Evolutionary conservation across 768 basidiomycete genomes (phyloP).

Genomic region (Lentinula sp.): DNA sequence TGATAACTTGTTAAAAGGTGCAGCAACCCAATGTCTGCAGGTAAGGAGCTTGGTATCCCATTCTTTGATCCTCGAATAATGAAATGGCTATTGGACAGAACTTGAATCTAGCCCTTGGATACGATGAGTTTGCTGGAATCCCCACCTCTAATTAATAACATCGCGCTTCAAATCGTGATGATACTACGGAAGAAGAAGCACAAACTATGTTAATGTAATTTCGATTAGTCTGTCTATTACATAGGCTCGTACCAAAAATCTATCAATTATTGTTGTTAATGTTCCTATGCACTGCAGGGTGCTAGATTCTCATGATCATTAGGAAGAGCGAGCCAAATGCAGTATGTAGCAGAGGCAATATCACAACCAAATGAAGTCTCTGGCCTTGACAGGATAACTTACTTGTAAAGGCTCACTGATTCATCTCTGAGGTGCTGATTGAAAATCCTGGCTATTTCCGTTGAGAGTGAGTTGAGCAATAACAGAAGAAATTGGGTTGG

Average conservation of each 20-base stretch:
- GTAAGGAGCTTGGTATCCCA: conserved; percentile 32
- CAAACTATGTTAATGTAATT: not conserved
- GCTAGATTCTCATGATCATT: no score
- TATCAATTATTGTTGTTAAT: no score
- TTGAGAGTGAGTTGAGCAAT: no score
- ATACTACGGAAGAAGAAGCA: not conserved
- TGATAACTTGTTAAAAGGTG: conserved; percentile 96
- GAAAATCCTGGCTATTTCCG: no score
- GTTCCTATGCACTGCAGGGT: no score
- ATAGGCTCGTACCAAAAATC: not conserved
- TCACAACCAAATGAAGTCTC: no score
- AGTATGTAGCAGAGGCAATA: no score
- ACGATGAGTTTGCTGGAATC: conserved; percentile 73
- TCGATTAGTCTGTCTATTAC: not conserved
- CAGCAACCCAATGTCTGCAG: conserved; percentile 98
- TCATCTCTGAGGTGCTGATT: not conserved
- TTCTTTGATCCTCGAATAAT: not conserved
- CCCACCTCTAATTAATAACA: not conserved
- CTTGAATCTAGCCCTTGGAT: conserved; percentile 75
- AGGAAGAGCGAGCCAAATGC: no score
- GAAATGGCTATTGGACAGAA: conserved; percentile 38
- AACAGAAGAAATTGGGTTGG: no score
- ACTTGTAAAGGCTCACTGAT: no score
- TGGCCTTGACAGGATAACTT: no score
- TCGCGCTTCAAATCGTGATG: no score